Evolutionary conservation across 2,329 filamentous ascomycete species (phyloP), one percentile per base, ranked within the genome.

Genomic region (Coniochaeta hoffmannii): DNA sequence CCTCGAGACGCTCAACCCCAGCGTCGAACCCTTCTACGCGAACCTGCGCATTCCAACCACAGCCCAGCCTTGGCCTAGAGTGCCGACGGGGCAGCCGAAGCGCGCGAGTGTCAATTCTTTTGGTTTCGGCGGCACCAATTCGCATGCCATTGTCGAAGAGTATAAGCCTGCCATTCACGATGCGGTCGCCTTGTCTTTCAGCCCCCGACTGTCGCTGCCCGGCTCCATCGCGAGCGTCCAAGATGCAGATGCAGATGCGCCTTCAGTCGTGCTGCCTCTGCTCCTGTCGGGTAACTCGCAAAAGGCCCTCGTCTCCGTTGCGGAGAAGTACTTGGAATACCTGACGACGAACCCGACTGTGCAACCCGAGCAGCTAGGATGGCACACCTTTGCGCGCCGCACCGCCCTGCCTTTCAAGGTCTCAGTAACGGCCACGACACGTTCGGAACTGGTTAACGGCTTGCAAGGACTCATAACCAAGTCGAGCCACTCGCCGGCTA

Each of bases 31-130:
- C 1, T 72, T 65, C 44, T 73, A 65, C 50, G 41, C 50, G 5
- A 59, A 67, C 49, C 64, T 75, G 10, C 31, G 66, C 22, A 63
- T 76, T 19, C 70, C 71, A 0, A 73, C 68, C 0, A 44, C 56
- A 17, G 22, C 61, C 2, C 38, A 58, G 1, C 59, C 66, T 7
- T 76, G 73, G 73, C 73, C 73, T 0, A 32, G 57, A 0, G 62
- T 67, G 3, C 63, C 66, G 0, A n/a, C 41, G 0, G 71, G 70
- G 2, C 68, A 71, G 12, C 73, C 73, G 1, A 68, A 66, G 14
- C 66, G 74, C 30, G 73, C 70, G 5, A 76, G 73, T 49, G 68
- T 76, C 22, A 76, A 76, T 61, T 75, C 71, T 0, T 76, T 76
- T 31, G 74, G 74, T 0, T 76, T 76, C 56, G 74, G 74, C 7